phyloP scores from a whole-genome alignment of 1,284 basidiomycete species.

The Pseudozyma tsukubaensis region DNA sequence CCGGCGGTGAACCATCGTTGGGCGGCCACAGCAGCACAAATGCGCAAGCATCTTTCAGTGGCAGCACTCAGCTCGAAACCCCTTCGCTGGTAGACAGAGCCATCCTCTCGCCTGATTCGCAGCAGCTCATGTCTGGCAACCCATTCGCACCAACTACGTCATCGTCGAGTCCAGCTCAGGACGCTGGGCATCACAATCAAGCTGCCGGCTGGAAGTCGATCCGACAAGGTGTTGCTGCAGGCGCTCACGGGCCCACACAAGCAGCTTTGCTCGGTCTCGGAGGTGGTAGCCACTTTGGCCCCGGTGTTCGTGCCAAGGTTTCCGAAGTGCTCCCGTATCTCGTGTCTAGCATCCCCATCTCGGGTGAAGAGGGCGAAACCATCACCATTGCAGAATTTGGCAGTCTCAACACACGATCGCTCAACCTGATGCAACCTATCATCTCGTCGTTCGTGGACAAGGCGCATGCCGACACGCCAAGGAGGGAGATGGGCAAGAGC shows the following conservation, averaged over 20 bases:
- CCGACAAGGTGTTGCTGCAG: conserved; percentile 24
- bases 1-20: conserved; percentile 35
- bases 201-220: conserved; percentile 38
- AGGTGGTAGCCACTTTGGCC: conserved; percentile 66
- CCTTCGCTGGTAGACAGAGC: conserved; percentile 51
- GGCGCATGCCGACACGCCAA: conserved; percentile 30
- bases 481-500: conserved; percentile 20
- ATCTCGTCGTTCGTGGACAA: conserved; percentile 62
- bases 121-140: conserved; percentile 25
- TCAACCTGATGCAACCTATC: conserved; percentile 64
- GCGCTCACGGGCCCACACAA: conserved; percentile 35
- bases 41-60: conserved; percentile 36
- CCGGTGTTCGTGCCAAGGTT: conserved; percentile 65
- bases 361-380: conserved; percentile 44
- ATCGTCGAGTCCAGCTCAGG: conserved; percentile 31
- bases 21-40: conserved; percentile 40
- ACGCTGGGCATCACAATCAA: conserved; percentile 19
- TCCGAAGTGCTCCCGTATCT: conserved; percentile 58
- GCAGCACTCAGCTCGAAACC: conserved; percentile 50
- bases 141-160: conserved; percentile 31
- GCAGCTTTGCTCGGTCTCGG: conserved; percentile 42
- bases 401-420: conserved; percentile 66
- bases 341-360: conserved; percentile 56
- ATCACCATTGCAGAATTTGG: conserved; percentile 69
- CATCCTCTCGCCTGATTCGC: conserved; percentile 52